These are phyloP conservation scores for Psilocybe azurescens DNA, from an alignment of 768 basidiomycete genomes.

Conservation along the genomic window DNA sequence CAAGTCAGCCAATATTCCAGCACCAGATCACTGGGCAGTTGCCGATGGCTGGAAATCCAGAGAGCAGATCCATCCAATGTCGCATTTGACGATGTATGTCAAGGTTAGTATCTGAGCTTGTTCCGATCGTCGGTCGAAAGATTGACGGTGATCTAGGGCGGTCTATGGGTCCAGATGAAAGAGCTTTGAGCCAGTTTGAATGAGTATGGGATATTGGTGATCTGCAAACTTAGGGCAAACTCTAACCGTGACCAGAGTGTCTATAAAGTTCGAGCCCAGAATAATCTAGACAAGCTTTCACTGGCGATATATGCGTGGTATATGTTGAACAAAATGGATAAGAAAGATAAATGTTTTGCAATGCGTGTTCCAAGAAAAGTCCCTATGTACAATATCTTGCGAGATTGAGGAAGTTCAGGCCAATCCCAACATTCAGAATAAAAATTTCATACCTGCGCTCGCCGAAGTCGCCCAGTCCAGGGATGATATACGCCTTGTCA, in stretches of 20 bases:
- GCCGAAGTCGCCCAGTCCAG: slow-evolving; percentile 97
- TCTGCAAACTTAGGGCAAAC: too few relatives aligned
- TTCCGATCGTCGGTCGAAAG: not conserved
- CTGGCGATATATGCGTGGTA: not conserved
- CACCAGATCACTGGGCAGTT: slow-evolving; percentile 30
- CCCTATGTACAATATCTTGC: slow-evolving; percentile 18
- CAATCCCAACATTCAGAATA: too few relatives aligned
- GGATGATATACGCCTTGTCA: slow-evolving; percentile 89
- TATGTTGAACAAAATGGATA: not conserved
- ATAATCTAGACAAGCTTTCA: too few relatives aligned
- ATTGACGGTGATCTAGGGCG: slow-evolving; percentile 34
- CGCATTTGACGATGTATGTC: slow-evolving; percentile 49
- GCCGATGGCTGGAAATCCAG: slow-evolving; percentile 33
- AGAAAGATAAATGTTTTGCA: not conserved
- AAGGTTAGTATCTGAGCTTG: slow-evolving; percentile 31
- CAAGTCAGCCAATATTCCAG: slow-evolving; percentile 10
- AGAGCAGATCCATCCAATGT: slow-evolving; percentile 45
- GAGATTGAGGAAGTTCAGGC: not conserved
- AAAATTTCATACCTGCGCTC: slow-evolving; percentile 68
- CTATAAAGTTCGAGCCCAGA: too few relatives aligned
- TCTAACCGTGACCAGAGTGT: too few relatives aligned
- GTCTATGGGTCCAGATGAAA: slow-evolving; percentile 47
- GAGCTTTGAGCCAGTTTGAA: slow-evolving; percentile 21
- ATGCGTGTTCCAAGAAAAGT: not conserved
- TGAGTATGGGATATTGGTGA: too few relatives aligned